phyloP scores from a whole-genome alignment of 2,329 filamentous ascomycete genomes.

The Penicillium sp. region DNA sequence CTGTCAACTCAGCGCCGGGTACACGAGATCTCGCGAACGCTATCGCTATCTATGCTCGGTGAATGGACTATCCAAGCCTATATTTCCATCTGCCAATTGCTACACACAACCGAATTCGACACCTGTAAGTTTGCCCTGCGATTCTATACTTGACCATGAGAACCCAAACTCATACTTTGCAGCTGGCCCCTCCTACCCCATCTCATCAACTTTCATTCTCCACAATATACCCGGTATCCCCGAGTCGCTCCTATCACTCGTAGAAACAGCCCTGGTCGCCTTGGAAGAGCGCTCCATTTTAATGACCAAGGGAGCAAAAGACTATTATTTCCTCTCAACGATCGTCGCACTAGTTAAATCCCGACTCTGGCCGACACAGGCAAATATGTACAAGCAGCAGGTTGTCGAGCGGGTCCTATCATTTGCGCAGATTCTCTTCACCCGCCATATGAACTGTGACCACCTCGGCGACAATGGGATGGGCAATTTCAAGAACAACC shows the following conservation, averaged over 20 bases:
- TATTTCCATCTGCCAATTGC: slow-evolving; percentile 39
- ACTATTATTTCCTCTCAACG: slow-evolving; percentile 43
- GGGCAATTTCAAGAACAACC: slow-evolving; percentile 34
- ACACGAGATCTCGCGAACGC: slow-evolving; percentile 32
- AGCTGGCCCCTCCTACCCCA: slow-evolving; percentile 5
- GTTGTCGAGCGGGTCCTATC: slow-evolving; percentile 38
- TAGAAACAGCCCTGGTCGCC: slow-evolving; percentile 32
- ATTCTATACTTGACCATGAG: not conserved
- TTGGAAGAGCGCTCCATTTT: slow-evolving; percentile 34
- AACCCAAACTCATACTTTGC: not conserved
- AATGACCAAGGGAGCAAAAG: slow-evolving; percentile 41
- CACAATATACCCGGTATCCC: slow-evolving; percentile 33
- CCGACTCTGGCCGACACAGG: slow-evolving; percentile 36
- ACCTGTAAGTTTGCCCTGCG: slow-evolving; percentile 21
- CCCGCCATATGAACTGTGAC: slow-evolving; percentile 34
- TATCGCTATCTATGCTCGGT: slow-evolving; percentile 37
- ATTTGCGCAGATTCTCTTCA: slow-evolving; percentile 39
- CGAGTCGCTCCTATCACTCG: slow-evolving; percentile 36
- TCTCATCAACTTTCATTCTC: slow-evolving; percentile 21
- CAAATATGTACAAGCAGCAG: slow-evolving; percentile 36
- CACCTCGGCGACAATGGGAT: slow-evolving; percentile 32
- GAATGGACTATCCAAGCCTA: slow-evolving; percentile 42
- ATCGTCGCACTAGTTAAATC: slow-evolving; percentile 37
- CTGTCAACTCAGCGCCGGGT: slow-evolving; percentile 39
- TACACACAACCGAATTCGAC: slow-evolving; percentile 29